A percentile compares a stretch with the other conserved stretches of the same genome.
Conservation (phyloP, 2,329 filamentous ascomycete species). For the Setomelanomma holmii region DNA sequence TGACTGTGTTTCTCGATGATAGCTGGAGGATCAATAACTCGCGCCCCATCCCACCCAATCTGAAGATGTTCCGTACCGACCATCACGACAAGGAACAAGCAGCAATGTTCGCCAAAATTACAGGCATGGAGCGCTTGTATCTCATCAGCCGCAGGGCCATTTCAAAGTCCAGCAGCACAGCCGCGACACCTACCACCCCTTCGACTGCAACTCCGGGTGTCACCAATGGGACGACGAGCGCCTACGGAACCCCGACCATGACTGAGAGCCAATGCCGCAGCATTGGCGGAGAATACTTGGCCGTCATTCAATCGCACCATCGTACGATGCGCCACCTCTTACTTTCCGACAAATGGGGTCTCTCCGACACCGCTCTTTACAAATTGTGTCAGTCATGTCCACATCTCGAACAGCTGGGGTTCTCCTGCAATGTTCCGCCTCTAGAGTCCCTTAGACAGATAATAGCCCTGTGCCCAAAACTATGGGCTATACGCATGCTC, state of each 20-base stretch:
- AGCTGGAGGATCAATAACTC: slow-evolving; percentile 55
- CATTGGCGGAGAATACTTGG: slow-evolving; percentile 56
- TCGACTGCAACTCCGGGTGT: slow-evolving; percentile 28
- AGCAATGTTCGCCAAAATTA: slow-evolving; percentile 52
- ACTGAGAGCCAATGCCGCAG: slow-evolving; percentile 42
- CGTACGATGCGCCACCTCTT: slow-evolving; percentile 63
- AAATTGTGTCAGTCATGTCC: slow-evolving; percentile 62
- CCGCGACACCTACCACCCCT: slow-evolving; percentile 39
- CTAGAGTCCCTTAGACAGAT: slow-evolving; percentile 44
- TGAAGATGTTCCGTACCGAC: slow-evolving; percentile 61
- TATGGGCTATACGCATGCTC: slow-evolving; percentile 53
- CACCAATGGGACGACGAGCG: slow-evolving; percentile 24
- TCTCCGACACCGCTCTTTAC: slow-evolving; percentile 57
- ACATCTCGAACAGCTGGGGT: slow-evolving; percentile 65
- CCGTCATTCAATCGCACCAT: slow-evolving; percentile 59
- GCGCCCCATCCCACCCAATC: slow-evolving; percentile 36
- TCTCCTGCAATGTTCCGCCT: slow-evolving; percentile 63
- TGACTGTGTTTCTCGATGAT: slow-evolving; percentile 63
- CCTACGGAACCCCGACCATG: slow-evolving; percentile 28
- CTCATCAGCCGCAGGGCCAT: slow-evolving; percentile 53
- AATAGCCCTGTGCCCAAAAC: slow-evolving; percentile 47
- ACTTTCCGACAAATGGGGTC: slow-evolving; percentile 62
- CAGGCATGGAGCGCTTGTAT: slow-evolving; percentile 60
- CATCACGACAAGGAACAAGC: slow-evolving; percentile 54
- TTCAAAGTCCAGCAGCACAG: slow-evolving; percentile 31